Base-by-base conservation (phyloP, 1,139 yeast genomes). In the Diutina scorzettiae region DNA sequence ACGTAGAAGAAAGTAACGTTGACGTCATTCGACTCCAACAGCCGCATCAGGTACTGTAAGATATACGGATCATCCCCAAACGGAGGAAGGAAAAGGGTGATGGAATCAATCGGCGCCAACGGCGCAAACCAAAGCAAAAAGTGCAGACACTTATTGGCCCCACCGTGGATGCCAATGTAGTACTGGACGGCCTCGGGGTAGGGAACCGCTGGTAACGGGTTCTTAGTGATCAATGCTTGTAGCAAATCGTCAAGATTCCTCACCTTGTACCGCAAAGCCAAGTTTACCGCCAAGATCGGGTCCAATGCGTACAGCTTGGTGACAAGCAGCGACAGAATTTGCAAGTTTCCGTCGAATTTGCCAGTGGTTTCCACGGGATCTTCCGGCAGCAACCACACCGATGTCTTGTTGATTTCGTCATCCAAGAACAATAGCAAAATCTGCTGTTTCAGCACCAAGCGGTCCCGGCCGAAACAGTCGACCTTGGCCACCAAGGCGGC, bases 1-100 rank as follows among this genome's bases (percentile, higher is more conserved):
- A 93, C 97, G 55, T 93, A 93, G 60, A 93, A 93, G 64, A 93
- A 93, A 0, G 96, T 85, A 47, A 84, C 64, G 53, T 84, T 83
- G 37, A 85, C 89, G 55, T 87, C 95, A 54, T 86, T 95, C 27
- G 78, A 71, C 58, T 89, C 96, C 49, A 93, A 66, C 0, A 97
- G 83, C 50, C 95, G 72, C 82, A 91, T 83, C 25, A 95, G 81
- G 55, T 80, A 91, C 58, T 93, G 99, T 46, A 86, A 63, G 27
- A 85, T 65, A 51, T 68, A 72, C 0, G 94, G 78, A 52, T 84
- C 76, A 31, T 67, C 65, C 23, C 81, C 79, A 58, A 73, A 79
- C 23, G 81, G 78, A 3, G 95, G 95, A 51, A 83, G 66, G 56
- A 93, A 87, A 51, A 86, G 68, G 45, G 84, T 84, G 51, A 91